Base-by-base conservation (phyloP, 1,139 yeast genomes). In the Scheffersomyces segobiensis region DNA sequence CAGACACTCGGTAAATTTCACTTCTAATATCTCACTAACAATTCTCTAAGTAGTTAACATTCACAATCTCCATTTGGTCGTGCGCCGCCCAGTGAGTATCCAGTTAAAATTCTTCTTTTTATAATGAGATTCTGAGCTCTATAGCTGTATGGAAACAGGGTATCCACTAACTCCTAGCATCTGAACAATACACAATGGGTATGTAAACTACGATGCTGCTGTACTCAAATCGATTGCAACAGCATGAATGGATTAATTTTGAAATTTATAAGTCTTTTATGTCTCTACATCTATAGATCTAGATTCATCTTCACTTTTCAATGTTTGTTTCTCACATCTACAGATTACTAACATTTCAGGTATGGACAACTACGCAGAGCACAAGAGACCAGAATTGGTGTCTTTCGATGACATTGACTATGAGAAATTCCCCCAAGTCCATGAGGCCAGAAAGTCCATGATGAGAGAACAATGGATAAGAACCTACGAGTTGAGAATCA, bases 391-490 rank as follows among this genome's bases (percentile, higher is more conserved):
- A 56, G 91, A 88, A 67, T 81, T 86, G 68, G 95, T 89, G 62
- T 90, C 96, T 50, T 91, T 91, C 69, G 96, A 91, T 75, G 92
- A 88, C 65, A 89, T 91, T 62, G 91, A 89, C 76, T 91, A 91
- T 74, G 83, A 83, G 67, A 87, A 90, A 74, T 81, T 83, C 62
- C 75, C 79, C 48, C 87, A 87, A 63, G 84, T 91, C 55, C 85
- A 86, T 58, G 80, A 83, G 55, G 97, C 97, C 42, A 91, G 93
- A 78, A 86, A 85, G 64, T 84, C 95, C 52, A 81, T 89, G 84
- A 69, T 89, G 59, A 86, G 93, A 73, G 96, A 91, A 74, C 96
- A 91, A 71, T 89, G 89, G 85, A 84, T 91, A 66, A 86, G 91
- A 70, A 81, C 86, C 61, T 84, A 86, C 67, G 91, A 88, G 46